Evolutionary conservation across 2,329 filamentous ascomycete species (phyloP).

Genomic region (Fusarium pseudoanthophilum): DNA sequence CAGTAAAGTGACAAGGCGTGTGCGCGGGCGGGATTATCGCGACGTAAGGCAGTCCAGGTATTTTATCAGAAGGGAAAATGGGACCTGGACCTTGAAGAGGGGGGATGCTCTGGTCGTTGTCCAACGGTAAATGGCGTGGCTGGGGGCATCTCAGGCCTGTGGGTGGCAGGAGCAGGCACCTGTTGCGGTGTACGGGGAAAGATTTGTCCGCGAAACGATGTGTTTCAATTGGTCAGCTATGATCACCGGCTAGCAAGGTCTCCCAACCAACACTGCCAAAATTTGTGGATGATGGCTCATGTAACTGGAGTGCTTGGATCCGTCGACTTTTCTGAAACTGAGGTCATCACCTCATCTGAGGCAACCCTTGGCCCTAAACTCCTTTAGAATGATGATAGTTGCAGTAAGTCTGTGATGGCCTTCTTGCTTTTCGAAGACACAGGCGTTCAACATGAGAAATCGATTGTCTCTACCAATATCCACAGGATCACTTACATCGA

Average conservation of each 20-base stretch:
- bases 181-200: not conserved
- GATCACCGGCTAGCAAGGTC: conserved; percentile 11
- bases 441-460: not conserved
- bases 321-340: conserved; percentile 1
- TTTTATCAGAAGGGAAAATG: conserved; percentile 44
- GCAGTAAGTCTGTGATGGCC: not conserved
- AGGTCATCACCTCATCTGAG: conserved; percentile 9
- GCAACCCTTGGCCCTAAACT: not conserved
- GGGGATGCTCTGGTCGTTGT: conserved; percentile 43
- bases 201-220: fast-evolving
- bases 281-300: conserved; percentile 10
- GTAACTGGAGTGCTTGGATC: conserved; percentile 19
- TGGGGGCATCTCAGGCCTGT: conserved; percentile 45
- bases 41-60: conserved; percentile 34
- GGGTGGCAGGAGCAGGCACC: conserved; percentile 19
- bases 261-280: conserved; percentile 24
- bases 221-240: not conserved
- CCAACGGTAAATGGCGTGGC: conserved; percentile 54
- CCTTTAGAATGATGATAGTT: not conserved
- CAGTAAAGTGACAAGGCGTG: conserved; percentile 37
- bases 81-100: conserved; percentile 45
- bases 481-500: not conserved
- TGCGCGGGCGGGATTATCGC: conserved; percentile 40
- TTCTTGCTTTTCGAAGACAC: not conserved
- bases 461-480: not conserved